Percentiles rank a stretch among this genome's conserved stretches.
These are phyloP conservation scores for Diaporthe sp. DNA, from an alignment of 2,329 filamentous ascomycete species.

Conservation along the genomic window DNA sequence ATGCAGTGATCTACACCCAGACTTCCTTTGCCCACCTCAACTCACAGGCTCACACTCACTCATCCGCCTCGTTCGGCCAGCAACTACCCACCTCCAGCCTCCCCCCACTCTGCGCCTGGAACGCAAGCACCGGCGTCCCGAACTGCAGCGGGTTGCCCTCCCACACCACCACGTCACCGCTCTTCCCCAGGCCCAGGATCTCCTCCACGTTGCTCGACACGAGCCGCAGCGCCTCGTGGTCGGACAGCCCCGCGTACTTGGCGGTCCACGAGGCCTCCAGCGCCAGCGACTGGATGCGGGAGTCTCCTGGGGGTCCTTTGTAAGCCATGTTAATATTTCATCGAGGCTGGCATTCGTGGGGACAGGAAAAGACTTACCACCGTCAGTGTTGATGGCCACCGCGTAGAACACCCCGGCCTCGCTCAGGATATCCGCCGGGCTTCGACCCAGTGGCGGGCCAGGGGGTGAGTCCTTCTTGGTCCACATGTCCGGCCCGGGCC, in stretches of 20 bases:
- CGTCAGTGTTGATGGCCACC: slow-evolving; percentile 48
- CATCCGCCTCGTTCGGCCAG: slow-evolving; percentile 49
- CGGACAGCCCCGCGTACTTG: slow-evolving; percentile 55
- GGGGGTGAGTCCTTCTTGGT: slow-evolving; percentile 54
- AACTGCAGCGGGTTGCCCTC: slow-evolving; percentile 59
- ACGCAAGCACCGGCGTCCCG: slow-evolving; percentile 55
- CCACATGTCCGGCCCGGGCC: slow-evolving; percentile 52
- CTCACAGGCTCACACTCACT: neutral
- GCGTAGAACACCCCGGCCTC: slow-evolving; percentile 57
- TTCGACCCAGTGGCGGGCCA: slow-evolving; percentile 58
- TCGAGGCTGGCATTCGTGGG: too few relatives aligned
- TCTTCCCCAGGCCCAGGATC: slow-evolving; percentile 54
- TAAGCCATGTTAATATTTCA: neutral
- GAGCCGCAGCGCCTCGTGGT: slow-evolving; percentile 53
- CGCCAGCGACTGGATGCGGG: slow-evolving; percentile 55
- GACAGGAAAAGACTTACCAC: slow-evolving; percentile 40
- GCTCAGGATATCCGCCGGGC: slow-evolving; percentile 54
- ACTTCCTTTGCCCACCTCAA: neutral
- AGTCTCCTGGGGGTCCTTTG: slow-evolving; percentile 49
- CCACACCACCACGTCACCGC: slow-evolving; percentile 58
- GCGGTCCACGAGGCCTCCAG: slow-evolving; percentile 57
- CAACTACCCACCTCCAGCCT: slow-evolving; percentile 51
- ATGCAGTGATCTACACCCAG: neutral
- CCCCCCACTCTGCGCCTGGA: slow-evolving; percentile 48
- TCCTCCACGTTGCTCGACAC: slow-evolving; percentile 58